These are phyloP conservation scores for Trebouxia sp. DNA, from an alignment of 139 green algal species.

Conservation along the genomic window DNA sequence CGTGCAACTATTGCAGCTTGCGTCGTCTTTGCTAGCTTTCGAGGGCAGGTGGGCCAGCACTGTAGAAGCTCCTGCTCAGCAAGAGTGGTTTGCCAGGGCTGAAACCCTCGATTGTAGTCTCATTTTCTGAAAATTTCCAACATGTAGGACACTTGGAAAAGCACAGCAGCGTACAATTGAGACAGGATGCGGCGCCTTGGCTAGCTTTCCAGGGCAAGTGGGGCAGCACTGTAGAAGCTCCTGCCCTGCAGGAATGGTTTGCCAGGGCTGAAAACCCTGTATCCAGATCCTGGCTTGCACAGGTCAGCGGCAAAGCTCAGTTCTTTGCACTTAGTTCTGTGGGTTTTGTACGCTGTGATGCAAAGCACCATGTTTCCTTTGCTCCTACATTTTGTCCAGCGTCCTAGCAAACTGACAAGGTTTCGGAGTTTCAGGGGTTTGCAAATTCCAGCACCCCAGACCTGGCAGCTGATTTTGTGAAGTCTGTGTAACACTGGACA, in stretches of 20 bases:
- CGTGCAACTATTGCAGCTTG: neutral
- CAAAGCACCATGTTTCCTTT: no score
- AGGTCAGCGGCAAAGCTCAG: neutral
- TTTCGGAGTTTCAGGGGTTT: no score
- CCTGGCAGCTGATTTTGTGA: no score
- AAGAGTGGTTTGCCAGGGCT: slow-evolving; percentile 34
- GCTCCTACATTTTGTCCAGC: no score
- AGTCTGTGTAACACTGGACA: no score
- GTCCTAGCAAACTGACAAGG: no score
- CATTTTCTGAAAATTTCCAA: no score
- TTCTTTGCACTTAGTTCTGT: no score
- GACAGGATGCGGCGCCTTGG: slow-evolving; percentile 18
- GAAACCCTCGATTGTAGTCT: slow-evolving; percentile 30
- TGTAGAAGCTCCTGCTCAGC: slow-evolving; percentile 29
- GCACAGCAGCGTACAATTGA: neutral
- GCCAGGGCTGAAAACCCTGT: slow-evolving; percentile 35
- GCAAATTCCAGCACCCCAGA: no score
- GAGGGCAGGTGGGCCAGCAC: slow-evolving; percentile 32
- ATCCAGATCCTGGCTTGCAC: slow-evolving; percentile 34
- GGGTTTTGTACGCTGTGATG: no score
- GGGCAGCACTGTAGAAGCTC: slow-evolving; percentile 38
- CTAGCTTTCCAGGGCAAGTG: slow-evolving; percentile 34
- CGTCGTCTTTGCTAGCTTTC: slow-evolving; percentile 26
- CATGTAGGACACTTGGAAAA: neutral
- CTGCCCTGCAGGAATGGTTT: slow-evolving; percentile 42